Conservation (phyloP, 2,329 filamentous ascomycete species). For the Colletotrichum echinochloae region DNA sequence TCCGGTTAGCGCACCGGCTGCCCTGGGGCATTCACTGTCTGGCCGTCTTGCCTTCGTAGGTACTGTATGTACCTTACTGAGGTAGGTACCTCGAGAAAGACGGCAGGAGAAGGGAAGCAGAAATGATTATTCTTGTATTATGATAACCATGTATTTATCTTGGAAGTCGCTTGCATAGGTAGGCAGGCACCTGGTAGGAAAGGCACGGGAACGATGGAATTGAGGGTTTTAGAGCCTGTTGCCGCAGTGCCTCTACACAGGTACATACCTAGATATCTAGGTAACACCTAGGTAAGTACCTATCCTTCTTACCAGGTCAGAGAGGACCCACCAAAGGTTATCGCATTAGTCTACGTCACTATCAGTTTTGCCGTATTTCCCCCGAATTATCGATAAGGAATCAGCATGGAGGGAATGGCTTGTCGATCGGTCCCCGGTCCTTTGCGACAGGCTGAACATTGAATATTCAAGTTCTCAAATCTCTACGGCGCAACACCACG, state of each 20-base stretch:
- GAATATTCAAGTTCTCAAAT: conserved; percentile 31
- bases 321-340: conserved; percentile 10
- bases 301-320: too few relatives aligned
- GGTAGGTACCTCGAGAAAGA: neutral
- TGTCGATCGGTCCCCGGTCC: neutral
- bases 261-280: too few relatives aligned
- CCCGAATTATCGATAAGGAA: conserved; percentile 34
- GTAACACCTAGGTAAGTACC: too few relatives aligned
- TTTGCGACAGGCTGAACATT: conserved; percentile 26
- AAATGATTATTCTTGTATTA: neutral
- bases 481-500: conserved; percentile 19
- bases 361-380: conserved; percentile 36
- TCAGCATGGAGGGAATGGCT: conserved; percentile 23
- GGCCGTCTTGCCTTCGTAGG: neutral
- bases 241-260: neutral
- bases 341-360: conserved; percentile 26
- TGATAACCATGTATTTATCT: neutral
- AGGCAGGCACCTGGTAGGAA: neutral
- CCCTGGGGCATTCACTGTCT: conserved; percentile 7
- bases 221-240: conserved; percentile 14
- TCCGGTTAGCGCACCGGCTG: conserved; percentile 32
- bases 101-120: neutral
- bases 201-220: neutral
- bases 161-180: neutral
- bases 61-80: neutral